phyloP scores from a whole-genome alignment of 805 yeast genomes.

The Yamadazyma kitorensis region DNA sequence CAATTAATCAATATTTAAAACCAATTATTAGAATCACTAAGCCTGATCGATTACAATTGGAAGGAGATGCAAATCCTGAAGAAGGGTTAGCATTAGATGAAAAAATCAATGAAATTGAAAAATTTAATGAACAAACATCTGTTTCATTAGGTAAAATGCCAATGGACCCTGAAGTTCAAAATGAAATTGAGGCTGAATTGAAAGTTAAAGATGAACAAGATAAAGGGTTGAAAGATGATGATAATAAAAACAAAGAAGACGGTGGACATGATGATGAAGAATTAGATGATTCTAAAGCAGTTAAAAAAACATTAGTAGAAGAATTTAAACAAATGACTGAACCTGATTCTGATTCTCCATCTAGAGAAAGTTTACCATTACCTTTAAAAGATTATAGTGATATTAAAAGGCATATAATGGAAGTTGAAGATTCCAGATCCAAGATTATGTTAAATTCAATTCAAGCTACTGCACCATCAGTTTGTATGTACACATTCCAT shows the following conservation, averaged over 20 bases:
- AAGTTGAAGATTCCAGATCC: slow-evolving; percentile 79
- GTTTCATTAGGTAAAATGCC: slow-evolving; percentile 85
- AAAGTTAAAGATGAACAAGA: slow-evolving; percentile 58
- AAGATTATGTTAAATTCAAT: slow-evolving; percentile 57
- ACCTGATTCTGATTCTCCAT: slow-evolving; percentile 64
- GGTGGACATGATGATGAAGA: slow-evolving; percentile 16
- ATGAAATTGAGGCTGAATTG: slow-evolving; percentile 82
- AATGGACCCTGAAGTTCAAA: slow-evolving; percentile 76
- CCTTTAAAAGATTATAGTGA: slow-evolving; percentile 82
- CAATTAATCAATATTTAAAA: slow-evolving; percentile 79
- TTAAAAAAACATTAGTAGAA: slow-evolving; percentile 36
- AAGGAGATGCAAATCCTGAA: slow-evolving; percentile 47
- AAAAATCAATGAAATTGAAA: slow-evolving; percentile 48
- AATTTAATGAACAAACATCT: slow-evolving; percentile 59
- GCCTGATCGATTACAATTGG: slow-evolving; percentile 40
- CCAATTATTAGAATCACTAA: slow-evolving; percentile 42
- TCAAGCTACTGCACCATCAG: slow-evolving; percentile 87
- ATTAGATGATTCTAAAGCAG: too few relatives aligned
- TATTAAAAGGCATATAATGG: slow-evolving; percentile 71
- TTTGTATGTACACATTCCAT: slow-evolving; percentile 97
- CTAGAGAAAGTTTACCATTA: slow-evolving; percentile 72
- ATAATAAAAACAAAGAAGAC: too few relatives aligned
- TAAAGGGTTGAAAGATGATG: not conserved
- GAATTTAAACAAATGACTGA: slow-evolving; percentile 47
- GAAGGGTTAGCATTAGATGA: slow-evolving; percentile 52